Percentiles rank a stretch among this genome's conserved stretches.
phyloP scores from a whole-genome alignment of 441 rosid genomes.

The Daphne laureola region DNA sequence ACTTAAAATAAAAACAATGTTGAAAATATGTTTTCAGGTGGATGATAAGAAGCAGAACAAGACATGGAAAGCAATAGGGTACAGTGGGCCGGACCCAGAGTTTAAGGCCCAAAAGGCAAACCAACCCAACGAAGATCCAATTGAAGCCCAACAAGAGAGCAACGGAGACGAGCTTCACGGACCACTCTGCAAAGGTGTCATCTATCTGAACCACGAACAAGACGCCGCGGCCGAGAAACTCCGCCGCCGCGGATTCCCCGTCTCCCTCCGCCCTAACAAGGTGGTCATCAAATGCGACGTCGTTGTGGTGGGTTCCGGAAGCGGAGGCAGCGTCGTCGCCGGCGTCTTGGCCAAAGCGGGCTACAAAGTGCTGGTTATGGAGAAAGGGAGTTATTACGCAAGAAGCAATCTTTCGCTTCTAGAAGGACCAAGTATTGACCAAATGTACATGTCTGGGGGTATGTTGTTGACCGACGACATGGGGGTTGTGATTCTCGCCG shows the following conservation, averaged over 20 bases:
- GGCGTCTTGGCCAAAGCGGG: conserved; percentile 74
- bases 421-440: conserved; percentile 70
- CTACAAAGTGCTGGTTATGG: conserved; percentile 64
- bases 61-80: conserved; percentile 71
- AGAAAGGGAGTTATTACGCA: conserved; percentile 65
- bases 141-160: conserved; percentile 6
- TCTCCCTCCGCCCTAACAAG: conserved; percentile 17
- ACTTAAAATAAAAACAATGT: too few species aligned
- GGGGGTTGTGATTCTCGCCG: conserved; percentile 52
- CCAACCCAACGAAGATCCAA: neutral
- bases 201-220: conserved; percentile 37
- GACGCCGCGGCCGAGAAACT: conserved; percentile 31
- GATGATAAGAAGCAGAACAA: conserved; percentile 45
- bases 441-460: conserved; percentile 65
- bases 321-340: conserved; percentile 74
- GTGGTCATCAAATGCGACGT: conserved; percentile 51
- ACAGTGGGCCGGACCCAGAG: conserved; percentile 55
- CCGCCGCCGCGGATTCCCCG: conserved; percentile 33
- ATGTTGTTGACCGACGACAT: conserved; percentile 49
- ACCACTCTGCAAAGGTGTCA: conserved; percentile 48
- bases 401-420: conserved; percentile 58
- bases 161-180: conserved; percentile 32
- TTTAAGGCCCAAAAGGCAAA: conserved; percentile 14
- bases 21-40: conserved; percentile 25
- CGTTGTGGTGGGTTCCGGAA: conserved; percentile 77